Percentiles rank a stretch among this genome's conserved stretches.
Evolutionary conservation across 2,329 filamentous ascomycete species (phyloP).

Genomic region (Talaromyces sp.): DNA sequence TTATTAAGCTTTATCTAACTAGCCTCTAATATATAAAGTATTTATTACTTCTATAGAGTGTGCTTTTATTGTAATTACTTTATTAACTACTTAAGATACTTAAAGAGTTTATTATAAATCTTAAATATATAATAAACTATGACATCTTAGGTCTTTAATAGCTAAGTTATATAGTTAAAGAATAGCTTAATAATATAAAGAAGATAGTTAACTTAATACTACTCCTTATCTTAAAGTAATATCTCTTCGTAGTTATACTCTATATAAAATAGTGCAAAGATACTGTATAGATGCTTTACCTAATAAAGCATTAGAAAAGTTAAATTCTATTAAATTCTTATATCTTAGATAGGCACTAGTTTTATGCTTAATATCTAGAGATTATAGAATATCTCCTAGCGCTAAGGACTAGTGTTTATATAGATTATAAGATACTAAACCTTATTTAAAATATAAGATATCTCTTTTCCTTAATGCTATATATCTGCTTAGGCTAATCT

Average conservation of each 20-base stretch:
- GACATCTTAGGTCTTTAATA: constrained; percentile 24
- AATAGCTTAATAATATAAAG: constrained; percentile 25
- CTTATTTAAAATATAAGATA: too few species aligned
- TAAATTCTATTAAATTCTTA: too few species aligned
- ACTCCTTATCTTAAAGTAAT: constrained; percentile 19
- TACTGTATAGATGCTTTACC: background rate
- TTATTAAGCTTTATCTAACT: constrained; percentile 19
- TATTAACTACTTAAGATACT: constrained; percentile 20
- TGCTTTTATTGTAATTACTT: constrained; percentile 20
- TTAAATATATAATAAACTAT: constrained; percentile 22
- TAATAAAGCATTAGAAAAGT: too few species aligned
- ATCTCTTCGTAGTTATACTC: constrained; percentile 11
- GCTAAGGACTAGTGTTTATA: too few species aligned
- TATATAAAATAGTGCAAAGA: background rate
- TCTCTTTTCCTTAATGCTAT: too few species aligned
- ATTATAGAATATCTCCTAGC: too few species aligned
- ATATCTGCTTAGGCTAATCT: too few species aligned
- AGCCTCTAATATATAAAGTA: constrained; percentile 16
- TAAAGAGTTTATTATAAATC: constrained; percentile 27
- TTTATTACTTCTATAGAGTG: constrained; percentile 20
- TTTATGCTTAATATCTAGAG: too few species aligned
- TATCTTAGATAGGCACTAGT: too few species aligned
- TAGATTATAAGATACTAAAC: too few species aligned
- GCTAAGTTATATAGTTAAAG: constrained; percentile 21
- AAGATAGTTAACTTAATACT: constrained; percentile 23